A percentile compares a stretch with the other conserved stretches of the same genome.
Evolutionary conservation across 306 rosid genomes (phyloP).

Genomic region (Acacia melanoxylon): DNA sequence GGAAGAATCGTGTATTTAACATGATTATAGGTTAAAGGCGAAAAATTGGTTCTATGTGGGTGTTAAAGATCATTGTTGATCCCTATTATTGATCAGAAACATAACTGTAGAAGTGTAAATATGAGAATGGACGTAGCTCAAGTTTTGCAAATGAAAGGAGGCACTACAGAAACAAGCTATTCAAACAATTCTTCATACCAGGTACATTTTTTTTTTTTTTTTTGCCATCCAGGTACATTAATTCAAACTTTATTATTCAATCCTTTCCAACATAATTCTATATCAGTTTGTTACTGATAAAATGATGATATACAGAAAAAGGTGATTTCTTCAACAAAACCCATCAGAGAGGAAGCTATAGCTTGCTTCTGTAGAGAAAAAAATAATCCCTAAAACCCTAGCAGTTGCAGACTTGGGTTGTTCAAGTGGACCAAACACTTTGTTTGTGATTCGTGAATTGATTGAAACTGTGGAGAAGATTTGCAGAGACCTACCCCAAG

Average conservation of each 20-base stretch:
- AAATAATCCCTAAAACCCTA: not conserved
- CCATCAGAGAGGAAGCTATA: not conserved
- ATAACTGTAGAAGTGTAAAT: not conserved
- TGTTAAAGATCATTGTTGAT: not conserved
- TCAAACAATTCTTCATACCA: not conserved
- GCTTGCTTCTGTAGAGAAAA: not conserved
- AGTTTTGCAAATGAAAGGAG: not conserved
- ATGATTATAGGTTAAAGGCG: not conserved
- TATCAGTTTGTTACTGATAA: not conserved
- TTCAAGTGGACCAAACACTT: constrained; percentile 47
- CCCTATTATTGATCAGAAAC: not conserved
- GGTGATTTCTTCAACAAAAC: not conserved
- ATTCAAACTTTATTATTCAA: not conserved
- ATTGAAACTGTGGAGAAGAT: constrained; percentile 32
- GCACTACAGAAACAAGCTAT: not conserved
- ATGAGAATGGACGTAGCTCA: not conserved
- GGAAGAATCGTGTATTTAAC: not conserved
- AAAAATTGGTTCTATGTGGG: not conserved
- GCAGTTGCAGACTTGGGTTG: constrained; percentile 25
- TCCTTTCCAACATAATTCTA: not conserved
- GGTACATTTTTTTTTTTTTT: not conserved
- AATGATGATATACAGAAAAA: not conserved
- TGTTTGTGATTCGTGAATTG: constrained; percentile 27
- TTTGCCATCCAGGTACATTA: too few species aligned
- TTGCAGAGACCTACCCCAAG: not conserved